Percentiles rank a stretch among this genome's conserved stretches.
Evolutionary conservation across 345 rosid genomes (phyloP).

Genomic region (Eucalyptus paniculata): DNA sequence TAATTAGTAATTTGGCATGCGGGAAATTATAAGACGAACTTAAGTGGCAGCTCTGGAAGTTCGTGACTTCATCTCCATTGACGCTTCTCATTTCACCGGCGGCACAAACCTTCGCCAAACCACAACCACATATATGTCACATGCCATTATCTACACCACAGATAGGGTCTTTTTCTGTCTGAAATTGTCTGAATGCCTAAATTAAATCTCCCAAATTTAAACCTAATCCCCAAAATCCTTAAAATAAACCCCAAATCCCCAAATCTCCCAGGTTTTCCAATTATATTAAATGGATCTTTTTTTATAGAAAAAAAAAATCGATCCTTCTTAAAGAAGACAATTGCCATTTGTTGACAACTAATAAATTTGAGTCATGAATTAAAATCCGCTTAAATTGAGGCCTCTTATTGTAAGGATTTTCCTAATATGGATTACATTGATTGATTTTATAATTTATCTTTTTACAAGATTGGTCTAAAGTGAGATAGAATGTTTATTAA

Average conservation of each 20-base stretch:
- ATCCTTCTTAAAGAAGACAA: neutral
- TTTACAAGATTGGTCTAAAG: too few species aligned
- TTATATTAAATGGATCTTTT: too few species aligned
- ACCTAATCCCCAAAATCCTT: neutral
- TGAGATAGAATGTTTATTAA: too few species aligned
- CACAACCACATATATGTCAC: neutral
- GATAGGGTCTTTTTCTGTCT: neutral
- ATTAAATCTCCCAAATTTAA: neutral
- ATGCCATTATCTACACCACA: neutral
- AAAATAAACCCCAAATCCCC: neutral
- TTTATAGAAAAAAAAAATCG: too few species aligned
- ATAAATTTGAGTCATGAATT: neutral
- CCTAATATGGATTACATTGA: too few species aligned
- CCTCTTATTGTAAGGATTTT: neutral
- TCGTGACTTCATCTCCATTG: too few species aligned
- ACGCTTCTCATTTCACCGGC: neutral
- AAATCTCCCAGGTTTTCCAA: neutral
- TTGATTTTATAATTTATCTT: too few species aligned
- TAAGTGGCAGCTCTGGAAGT: too few species aligned
- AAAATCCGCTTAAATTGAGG: neutral
- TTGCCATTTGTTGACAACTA: neutral
- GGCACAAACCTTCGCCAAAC: neutral
- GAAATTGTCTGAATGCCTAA: neutral
- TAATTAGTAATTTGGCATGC: neutral
- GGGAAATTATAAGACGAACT: neutral